Evolutionary conservation across 352 stramenopile genomes (phyloP), one percentile per base, ranked within the genome.

Genomic region (Phytophthora crassamura): DNA sequence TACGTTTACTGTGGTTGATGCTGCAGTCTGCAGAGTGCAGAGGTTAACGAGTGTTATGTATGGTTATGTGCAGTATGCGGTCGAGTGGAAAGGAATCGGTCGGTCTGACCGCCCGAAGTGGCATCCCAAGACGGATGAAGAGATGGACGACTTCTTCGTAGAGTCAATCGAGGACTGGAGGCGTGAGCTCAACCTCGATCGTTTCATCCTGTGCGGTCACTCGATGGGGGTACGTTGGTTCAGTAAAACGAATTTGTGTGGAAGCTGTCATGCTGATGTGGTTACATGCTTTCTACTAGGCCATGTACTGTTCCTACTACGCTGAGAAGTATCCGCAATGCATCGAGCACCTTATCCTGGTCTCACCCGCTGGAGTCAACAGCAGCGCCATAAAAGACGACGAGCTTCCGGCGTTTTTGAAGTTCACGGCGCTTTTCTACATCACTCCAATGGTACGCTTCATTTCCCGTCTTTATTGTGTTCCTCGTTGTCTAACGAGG

Each of bases 221-320:
- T 94, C 86, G 0, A 94, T 94, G 86, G 86, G 86, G 43, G 85
- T 93, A 81, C 59, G 75, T 72, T 39, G 28, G n/a, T n/a, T 25
- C 16, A 55, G 38, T 66, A 14, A 28, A 12, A 32, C 20, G 10
- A 6, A 28, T 39, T 42, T 38, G 40, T 14, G 18, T 32, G 43
- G n/a, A 39, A 43, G 15, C 30, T 74, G 10, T 69, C 11, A 35
- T 36, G 0, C 43, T 28, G 18, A 38, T 50, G 4, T 28, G 25
- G 25, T 28, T 28, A 10, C 16, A 16, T 20, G 45, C 38, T 14
- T 45, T 45, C 7, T 36, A 10, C 3, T 58, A 92, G 83, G 80
- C 73, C 22, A 94, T 93, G 59, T 93, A 91, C 70, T 74, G 72
- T 36, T 89, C 82, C n/a, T 91, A 91, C 56, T 94, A 90, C 66